Percentiles rank a stretch among this genome's conserved stretches.
Conservation (phyloP, 192 early-diverging fungal genomes). For the Backusella sp. region DNA sequence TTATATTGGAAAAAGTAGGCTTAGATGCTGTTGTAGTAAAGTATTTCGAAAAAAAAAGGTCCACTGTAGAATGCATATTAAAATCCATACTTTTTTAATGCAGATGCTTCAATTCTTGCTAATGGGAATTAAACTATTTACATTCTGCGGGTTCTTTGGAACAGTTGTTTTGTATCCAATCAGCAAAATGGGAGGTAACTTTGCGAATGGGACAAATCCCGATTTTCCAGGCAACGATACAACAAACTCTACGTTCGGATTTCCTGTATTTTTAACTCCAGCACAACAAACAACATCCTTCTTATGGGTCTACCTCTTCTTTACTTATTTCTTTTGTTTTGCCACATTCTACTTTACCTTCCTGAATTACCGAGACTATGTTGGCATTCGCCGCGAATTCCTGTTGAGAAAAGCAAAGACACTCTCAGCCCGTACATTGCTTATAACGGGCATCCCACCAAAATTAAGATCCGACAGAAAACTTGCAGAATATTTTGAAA, state of each 20-base stretch:
- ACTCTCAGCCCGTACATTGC: conserved; percentile 59
- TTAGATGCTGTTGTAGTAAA: conserved; percentile 58
- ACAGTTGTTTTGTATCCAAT: conserved; percentile 46
- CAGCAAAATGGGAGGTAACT: conserved; percentile 37
- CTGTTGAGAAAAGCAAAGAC: conserved; percentile 39
- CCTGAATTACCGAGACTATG: conserved; percentile 52
- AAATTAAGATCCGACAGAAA: conserved; percentile 50
- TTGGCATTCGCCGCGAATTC: conserved; percentile 44
- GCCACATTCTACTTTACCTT: conserved; percentile 49
- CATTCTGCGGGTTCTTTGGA: conserved; percentile 47
- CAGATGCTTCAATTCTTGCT: conserved; percentile 56
- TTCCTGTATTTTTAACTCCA: background rate
- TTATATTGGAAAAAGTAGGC: conserved; percentile 50
- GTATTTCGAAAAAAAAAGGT: background rate
- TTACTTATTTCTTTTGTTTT: conserved; percentile 56
- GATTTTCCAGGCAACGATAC: conserved; percentile 1
- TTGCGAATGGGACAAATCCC: conserved; percentile 27
- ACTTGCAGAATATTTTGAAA: conserved; percentile 67
- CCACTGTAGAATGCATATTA: background rate
- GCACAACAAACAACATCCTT: conserved; percentile 9
- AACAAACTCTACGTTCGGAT: background rate
- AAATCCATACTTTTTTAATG: background rate
- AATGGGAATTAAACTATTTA: conserved; percentile 50
- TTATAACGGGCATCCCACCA: conserved; percentile 66
- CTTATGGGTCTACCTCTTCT: conserved; percentile 39